Evolutionary conservation across 805 yeast genomes (phyloP), one percentile per base, ranked within the genome.

Genomic region (Metschnikowia shivogae): DNA sequence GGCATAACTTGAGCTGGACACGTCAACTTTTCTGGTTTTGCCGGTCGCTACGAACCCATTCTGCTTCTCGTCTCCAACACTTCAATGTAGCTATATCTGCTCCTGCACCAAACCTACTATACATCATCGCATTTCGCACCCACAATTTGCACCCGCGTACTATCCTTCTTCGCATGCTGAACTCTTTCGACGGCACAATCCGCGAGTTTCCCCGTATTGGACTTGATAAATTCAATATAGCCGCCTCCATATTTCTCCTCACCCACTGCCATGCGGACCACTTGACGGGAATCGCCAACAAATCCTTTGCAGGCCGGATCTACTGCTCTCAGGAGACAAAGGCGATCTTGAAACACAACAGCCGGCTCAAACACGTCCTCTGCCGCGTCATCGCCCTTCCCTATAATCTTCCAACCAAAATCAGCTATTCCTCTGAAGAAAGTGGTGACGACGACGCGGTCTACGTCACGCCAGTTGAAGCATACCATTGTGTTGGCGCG

Each of bases 401-500:
- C 12, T 55, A 46, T 14, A 60, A 64, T 24, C 44, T 24, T 1
- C 60, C 63, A 22, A 41, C 49, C 39, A 45, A 46, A 6, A 42
- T 56, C n/a, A 22, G 26, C 26, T 6, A 22, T 22, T 7, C 8
- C 8, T 7, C 26, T 7, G 26, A 22, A 4, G 3, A 22, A 2
- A 22, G 26, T 17, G 56, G 48, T 30, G 53, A 39, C 6, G 34
- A 42, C 1, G 20, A 27, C 1, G 40, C 35, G 44, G 40, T 78
- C 5, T 55, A 43, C 6, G 59, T 80, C 2, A 72, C 79, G 1
- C 54, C 74, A 24, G 64, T 81, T 2, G 71, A 71, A 5, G 71
- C 81, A 0, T 70, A 79, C 53, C 86, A 81, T 52, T 81, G 86
- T 54, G 78, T 82, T 10, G 86, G 85, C 3, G 68, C 82, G 3